Evolutionary conservation across 2,329 filamentous ascomycete genomes (phyloP), one percentile per base, ranked within the genome.

Genomic region (Colletotrichum falcatum): DNA sequence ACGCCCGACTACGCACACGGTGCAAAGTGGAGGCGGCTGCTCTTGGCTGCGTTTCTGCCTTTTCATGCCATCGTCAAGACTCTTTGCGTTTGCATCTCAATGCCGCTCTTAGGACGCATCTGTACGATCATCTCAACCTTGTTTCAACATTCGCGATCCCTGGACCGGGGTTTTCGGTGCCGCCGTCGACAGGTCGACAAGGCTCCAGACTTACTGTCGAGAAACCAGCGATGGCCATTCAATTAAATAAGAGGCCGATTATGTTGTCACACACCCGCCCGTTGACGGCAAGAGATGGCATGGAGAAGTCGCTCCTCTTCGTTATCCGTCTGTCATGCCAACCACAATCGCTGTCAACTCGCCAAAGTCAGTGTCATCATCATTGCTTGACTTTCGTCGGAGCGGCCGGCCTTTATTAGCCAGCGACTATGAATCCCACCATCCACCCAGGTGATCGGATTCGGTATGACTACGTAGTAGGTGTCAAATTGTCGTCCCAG

Each of bases 41-140:
- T 68, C 61, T 6, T 53, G 28, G 28, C 33, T 44, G 59, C 61
- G 53, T 48, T 54, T 68, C 26, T 65, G 56, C 51, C 61, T 59
- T 16, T n/a, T 44, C n/a, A 20, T 44, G 44, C 26, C 37, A 44
- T 55, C 37, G 44, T 26, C 23, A 23, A 46, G 26, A 28, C 26
- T 51, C 20, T 42, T 42, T 18, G 39, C 16, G 8, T 42, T 20
- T 30, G 26, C 26, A 20, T 51, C 28, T 20, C 16, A 8, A 11
- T 30, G 18, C 28, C 49, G 14, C 49, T 51, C 26, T 20, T 20
- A 14, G 14, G 28, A 20, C 49, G 49, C 14, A 18, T 51, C 16
- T 33, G 18, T 20, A 11, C 49, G 16, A 5, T 53, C 16, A 20
- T 33, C 35, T 26, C 9, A 20, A 53, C 30, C 26, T 33, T 53